Evolutionary conservation across 2,329 filamentous ascomycete genomes (phyloP).

Genomic region (Juglanconis oblonga): DNA sequence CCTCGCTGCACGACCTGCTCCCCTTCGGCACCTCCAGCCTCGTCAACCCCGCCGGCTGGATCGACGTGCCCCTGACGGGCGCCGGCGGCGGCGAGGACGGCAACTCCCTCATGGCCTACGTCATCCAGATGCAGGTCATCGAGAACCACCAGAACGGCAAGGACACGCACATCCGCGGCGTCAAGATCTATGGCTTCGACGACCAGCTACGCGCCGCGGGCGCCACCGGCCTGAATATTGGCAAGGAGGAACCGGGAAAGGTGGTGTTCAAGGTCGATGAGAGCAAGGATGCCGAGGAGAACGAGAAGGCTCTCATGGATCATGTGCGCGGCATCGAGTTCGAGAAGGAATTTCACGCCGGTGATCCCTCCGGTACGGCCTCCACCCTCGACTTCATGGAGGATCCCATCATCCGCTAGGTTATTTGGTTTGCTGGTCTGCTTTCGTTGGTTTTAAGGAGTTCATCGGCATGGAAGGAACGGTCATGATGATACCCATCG

Average conservation of each 20-base stretch:
- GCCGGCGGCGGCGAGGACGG: slow-evolving; percentile 60
- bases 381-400: slow-evolving; percentile 22
- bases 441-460: background rate
- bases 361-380: slow-evolving; percentile 11
- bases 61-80: slow-evolving; percentile 67
- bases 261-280: slow-evolving; percentile 30
- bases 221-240: slow-evolving; percentile 25
- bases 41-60: slow-evolving; percentile 81
- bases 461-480: background rate
- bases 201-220: slow-evolving; percentile 44
- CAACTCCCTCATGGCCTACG: slow-evolving; percentile 79
- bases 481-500: slow-evolving; percentile 5
- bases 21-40: slow-evolving; percentile 82
- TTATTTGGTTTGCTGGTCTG: background rate
- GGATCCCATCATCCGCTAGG: slow-evolving; percentile 14
- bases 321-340: slow-evolving; percentile 28
- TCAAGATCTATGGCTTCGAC: slow-evolving; percentile 75
- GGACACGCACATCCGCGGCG: slow-evolving; percentile 91
- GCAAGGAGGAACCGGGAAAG: slow-evolving; percentile 25
- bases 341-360: background rate
- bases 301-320: slow-evolving; percentile 31
- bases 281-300: slow-evolving; percentile 30
- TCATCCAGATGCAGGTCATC: slow-evolving; percentile 84
- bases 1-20: slow-evolving; percentile 85
- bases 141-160: slow-evolving; percentile 99